Evolutionary conservation across 306 rosid genomes (phyloP).

Genomic region (Dryas octopetala): DNA sequence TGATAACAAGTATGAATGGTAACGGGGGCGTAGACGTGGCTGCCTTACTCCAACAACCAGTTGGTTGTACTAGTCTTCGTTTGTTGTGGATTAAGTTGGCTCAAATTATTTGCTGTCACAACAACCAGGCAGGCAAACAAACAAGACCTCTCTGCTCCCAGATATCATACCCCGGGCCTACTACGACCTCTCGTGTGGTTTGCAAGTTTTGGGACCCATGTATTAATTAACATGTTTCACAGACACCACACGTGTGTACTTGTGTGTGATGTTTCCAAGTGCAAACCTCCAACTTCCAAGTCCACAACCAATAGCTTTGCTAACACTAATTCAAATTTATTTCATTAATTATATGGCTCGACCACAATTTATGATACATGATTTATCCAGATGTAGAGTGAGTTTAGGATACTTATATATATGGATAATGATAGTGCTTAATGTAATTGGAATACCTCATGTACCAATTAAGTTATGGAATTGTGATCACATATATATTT

Average conservation of each 20-base stretch:
- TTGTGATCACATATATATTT: too few species aligned
- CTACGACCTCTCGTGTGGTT: constrained; percentile 21
- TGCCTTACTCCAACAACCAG: constrained; percentile 9
- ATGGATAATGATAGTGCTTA: too few species aligned
- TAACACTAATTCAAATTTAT: neutral
- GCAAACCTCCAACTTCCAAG: neutral
- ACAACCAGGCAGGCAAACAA: constrained; percentile 4
- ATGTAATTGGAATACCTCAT: too few species aligned
- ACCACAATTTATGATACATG: too few species aligned
- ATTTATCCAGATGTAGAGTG: too few species aligned
- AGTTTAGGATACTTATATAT: too few species aligned
- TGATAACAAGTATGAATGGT: constrained; percentile 24
- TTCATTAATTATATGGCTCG: too few species aligned
- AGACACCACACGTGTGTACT: constrained; percentile 20
- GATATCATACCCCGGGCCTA: neutral
- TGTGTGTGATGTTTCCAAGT: neutral
- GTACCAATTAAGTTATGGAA: too few species aligned
- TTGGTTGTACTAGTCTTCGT: neutral
- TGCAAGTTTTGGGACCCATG: constrained; percentile 4
- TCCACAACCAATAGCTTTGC: neutral
- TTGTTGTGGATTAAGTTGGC: too few species aligned
- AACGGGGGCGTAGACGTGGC: constrained; percentile 25
- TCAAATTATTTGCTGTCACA: too few species aligned
- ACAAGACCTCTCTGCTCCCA: constrained; percentile 1
- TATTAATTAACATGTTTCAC: neutral